Percentiles rank a stretch among this genome's conserved stretches.
Evolutionary conservation across 768 basidiomycete species (phyloP).

Genomic region (Trametes sanguinea): DNA sequence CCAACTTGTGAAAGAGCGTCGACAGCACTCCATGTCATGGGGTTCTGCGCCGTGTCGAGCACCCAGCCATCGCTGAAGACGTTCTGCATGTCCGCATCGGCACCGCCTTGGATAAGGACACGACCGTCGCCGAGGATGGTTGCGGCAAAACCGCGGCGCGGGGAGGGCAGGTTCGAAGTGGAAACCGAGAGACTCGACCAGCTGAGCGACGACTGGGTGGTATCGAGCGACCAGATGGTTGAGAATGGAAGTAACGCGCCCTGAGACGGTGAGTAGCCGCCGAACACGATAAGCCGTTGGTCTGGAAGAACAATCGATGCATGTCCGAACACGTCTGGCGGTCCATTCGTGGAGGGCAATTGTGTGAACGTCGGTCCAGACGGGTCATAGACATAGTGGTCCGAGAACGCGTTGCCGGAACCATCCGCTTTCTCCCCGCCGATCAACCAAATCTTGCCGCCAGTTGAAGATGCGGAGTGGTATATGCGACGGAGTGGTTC

Average conservation of each 20-base stretch:
- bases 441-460: constrained; percentile 64
- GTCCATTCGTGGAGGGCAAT: constrained; percentile 57
- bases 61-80: constrained; percentile 72
- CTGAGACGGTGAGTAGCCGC: constrained; percentile 60
- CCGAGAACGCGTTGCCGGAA: constrained; percentile 61
- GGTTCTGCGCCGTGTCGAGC: constrained; percentile 54
- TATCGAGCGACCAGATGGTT: constrained; percentile 66
- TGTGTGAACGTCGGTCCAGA: constrained; percentile 50
- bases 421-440: constrained; percentile 86
- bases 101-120: constrained; percentile 79
- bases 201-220: constrained; percentile 41
- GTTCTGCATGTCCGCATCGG: constrained; percentile 51
- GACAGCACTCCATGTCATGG: constrained; percentile 61
- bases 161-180: constrained; percentile 45
- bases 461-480: constrained; percentile 58
- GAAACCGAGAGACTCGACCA: constrained; percentile 55
- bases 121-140: constrained; percentile 51
- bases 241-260: constrained; percentile 54
- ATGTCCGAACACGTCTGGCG: constrained; percentile 75
- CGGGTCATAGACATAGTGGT: constrained; percentile 66
- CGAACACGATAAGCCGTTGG: constrained; percentile 71
- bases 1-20: constrained; percentile 59
- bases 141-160: constrained; percentile 67
- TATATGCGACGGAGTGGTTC: constrained; percentile 79
- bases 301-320: constrained; percentile 66